These are phyloP conservation scores for Magnaporthales sp. DNA, from an alignment of 2,329 filamentous ascomycete species.

Conservation along the genomic window DNA sequence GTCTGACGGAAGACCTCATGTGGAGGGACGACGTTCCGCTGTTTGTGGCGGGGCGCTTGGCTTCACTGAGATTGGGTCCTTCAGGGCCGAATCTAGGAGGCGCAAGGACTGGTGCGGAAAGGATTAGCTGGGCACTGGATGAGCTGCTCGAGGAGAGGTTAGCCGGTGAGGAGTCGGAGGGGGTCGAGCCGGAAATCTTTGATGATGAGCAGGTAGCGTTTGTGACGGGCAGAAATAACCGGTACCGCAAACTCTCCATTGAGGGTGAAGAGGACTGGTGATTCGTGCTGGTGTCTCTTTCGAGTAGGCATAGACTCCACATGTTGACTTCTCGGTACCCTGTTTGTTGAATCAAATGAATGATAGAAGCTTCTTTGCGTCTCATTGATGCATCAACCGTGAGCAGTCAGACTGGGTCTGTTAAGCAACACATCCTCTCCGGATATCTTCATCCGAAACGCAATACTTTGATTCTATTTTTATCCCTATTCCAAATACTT, in stretches of 20 bases:
- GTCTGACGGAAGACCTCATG: constrained; percentile 66
- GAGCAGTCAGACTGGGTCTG: background rate
- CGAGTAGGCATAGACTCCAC: background rate
- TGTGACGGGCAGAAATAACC: constrained; percentile 4
- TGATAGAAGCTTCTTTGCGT: background rate
- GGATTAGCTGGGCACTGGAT: constrained; percentile 9
- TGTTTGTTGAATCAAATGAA: background rate
- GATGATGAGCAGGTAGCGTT: constrained; percentile 3
- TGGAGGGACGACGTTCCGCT: constrained; percentile 62
- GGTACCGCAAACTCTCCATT: constrained; percentile 1
- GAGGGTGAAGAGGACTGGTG: constrained; percentile 5
- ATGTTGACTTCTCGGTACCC: background rate
- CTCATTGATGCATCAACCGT: background rate
- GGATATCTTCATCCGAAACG: background rate
- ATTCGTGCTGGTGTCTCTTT: background rate
- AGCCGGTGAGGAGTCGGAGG: background rate
- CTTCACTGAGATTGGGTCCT: constrained; percentile 11
- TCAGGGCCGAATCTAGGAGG: constrained; percentile 12
- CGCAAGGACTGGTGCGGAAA: constrained; percentile 11
- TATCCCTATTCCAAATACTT: constrained; percentile 1
- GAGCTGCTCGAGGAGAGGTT: constrained; percentile 3
- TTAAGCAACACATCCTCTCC: background rate
- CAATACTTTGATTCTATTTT: background rate
- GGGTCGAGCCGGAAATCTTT: background rate
- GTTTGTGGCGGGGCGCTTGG: constrained; percentile 13